phyloP scores from a whole-genome alignment of 257 asterid genomes.

The Fraxinus excelsior region DNA sequence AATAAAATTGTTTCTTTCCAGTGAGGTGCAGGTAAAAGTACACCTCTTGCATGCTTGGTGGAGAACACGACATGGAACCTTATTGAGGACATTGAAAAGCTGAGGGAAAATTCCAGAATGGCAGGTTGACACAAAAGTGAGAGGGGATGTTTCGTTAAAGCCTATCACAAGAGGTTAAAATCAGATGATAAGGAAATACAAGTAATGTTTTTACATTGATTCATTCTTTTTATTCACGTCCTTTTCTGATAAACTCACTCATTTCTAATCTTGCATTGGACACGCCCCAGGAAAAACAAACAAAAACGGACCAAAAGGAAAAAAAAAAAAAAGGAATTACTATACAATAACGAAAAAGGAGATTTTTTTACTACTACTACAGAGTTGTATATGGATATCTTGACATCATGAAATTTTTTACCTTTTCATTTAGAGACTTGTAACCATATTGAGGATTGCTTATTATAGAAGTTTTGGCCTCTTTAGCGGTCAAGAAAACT shows the following conservation, averaged over 20 bases:
- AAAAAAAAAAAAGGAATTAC: neutral
- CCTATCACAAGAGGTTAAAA: slow-evolving; percentile 90
- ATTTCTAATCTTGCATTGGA: neutral
- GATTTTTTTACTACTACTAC: neutral
- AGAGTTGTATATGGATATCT: neutral
- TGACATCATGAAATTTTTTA: neutral
- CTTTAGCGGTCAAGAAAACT: too few species aligned
- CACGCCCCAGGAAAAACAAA: too few species aligned
- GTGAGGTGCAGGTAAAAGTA: slow-evolving; percentile 95
- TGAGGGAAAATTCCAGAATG: slow-evolving; percentile 87
- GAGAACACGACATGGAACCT: slow-evolving; percentile 95
- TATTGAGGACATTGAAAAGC: slow-evolving; percentile 80
- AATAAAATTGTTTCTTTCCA: slow-evolving; percentile 27
- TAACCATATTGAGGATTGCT: neutral
- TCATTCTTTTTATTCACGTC: slow-evolving; percentile 22
- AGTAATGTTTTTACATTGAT: slow-evolving; percentile 41
- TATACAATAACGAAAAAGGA: neutral
- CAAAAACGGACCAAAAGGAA: too few species aligned
- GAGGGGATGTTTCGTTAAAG: slow-evolving; percentile 76
- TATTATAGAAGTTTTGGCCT: too few species aligned
- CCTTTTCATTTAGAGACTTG: neutral
- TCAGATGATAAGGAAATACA: slow-evolving; percentile 81
- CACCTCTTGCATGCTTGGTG: slow-evolving; percentile 92
- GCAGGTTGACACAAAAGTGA: slow-evolving; percentile 86
- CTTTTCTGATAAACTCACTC: neutral